Base-by-base conservation (phyloP, 192 early-diverging fungal genomes). In the Coemansia sp. region DNA sequence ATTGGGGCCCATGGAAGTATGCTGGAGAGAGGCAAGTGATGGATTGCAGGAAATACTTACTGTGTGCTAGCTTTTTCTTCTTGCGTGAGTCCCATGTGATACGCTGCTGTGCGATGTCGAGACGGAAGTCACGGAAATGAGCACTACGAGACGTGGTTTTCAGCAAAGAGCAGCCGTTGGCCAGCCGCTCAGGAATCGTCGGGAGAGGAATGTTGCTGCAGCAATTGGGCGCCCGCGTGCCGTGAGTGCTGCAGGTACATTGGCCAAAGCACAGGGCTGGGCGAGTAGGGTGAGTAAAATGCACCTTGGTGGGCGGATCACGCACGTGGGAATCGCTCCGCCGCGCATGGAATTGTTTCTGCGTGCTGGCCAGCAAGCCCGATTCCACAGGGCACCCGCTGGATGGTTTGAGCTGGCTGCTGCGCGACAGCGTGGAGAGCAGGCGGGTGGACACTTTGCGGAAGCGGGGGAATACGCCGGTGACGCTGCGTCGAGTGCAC, bases 11-110 rank as follows among this genome's bases (percentile, higher is more conserved):
- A 4, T 26, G 23, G 23, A 26, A 26, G 23, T 4, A 26, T 26
- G 23, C 23, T 26, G 39, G 52, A 19, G 40, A 55, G 6, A 10
- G 49, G 31, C 26, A 50, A 50, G 20, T 14, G 30, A 35, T 15
- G 30, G 2, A 37, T n/a, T 33, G 30, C 14, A n/a, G 49, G n/a
- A 8, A 33, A 16, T 44, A 76, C 73, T 63, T 77, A 77, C 73
- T 68, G 33, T 78, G 65, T 40, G 75, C 75, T 16, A 72, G 75
- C 57, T 78, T 78, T 47, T 68, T 72, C 57, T 79, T 79, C 40
- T 79, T 79, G 28, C 57, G 70, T 39, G 77, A 79, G 53, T 79
- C 49, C 77, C 77, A 79, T 36, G 68, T 73, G 61, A 79, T 63
- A 16, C 77, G 70, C 56, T 79, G 77, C 55, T 79, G 77, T 21